Conservation (phyloP, 1,139 yeast species). For the Scheffersomyces parashehatae region DNA sequence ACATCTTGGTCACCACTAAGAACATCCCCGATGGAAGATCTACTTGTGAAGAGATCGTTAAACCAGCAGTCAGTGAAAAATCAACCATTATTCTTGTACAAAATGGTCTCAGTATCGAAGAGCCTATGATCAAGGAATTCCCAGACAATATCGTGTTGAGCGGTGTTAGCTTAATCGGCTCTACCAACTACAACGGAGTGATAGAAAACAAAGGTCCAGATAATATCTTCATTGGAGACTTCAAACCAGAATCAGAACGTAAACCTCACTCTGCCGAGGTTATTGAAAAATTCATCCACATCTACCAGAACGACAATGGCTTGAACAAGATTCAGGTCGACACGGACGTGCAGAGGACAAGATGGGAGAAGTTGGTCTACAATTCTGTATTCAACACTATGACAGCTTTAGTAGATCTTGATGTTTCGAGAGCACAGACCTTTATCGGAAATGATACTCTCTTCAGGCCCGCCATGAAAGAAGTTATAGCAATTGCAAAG, state of each 20-base stretch:
- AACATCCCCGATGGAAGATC: constrained; percentile 67
- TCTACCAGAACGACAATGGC: constrained; percentile 46
- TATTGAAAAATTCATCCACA: constrained; percentile 43
- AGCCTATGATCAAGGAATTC: constrained; percentile 53
- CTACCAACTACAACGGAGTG: constrained; percentile 55
- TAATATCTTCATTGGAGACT: constrained; percentile 55
- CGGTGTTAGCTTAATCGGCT: constrained; percentile 69
- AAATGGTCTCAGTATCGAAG: constrained; percentile 76
- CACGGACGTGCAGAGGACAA: constrained; percentile 47
- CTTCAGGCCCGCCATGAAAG: constrained; percentile 65
- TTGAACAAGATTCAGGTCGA: constrained; percentile 48
- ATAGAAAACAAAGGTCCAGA: constrained; percentile 57
- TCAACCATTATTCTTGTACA: constrained; percentile 38
- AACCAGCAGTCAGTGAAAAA: constrained; percentile 50
- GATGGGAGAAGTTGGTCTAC: constrained; percentile 78
- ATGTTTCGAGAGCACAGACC: constrained; percentile 60
- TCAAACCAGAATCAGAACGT: constrained; percentile 16
- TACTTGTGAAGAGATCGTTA: constrained; percentile 56
- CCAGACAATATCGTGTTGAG: constrained; percentile 64
- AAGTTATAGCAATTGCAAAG: constrained; percentile 60
- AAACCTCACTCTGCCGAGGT: constrained; percentile 22
- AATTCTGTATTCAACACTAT: constrained; percentile 67
- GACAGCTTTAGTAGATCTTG: constrained; percentile 50
- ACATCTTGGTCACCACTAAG: constrained; percentile 66
- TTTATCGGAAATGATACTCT: constrained; percentile 52